A percentile compares a stretch with the other conserved stretches of the same genome.
Evolutionary conservation across 2,329 filamentous ascomycete genomes (phyloP).

Genomic region (Aspergillus sergii): DNA sequence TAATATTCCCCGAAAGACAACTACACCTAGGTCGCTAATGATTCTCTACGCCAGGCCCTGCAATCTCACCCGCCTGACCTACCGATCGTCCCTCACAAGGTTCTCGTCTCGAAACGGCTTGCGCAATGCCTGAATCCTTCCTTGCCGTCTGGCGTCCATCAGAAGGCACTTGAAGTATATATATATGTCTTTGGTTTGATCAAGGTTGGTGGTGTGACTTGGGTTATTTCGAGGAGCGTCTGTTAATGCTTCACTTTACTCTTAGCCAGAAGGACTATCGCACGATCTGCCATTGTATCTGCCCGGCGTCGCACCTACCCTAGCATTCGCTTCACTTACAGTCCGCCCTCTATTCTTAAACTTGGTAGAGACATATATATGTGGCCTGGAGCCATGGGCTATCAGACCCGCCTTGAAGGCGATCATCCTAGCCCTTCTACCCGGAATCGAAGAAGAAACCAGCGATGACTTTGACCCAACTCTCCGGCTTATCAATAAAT

Average conservation of each 20-base stretch:
- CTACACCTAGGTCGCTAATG: conserved; percentile 4
- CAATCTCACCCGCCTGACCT: conserved; percentile 79
- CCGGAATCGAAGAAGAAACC: conserved; percentile 91
- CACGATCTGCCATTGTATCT: conserved; percentile 84
- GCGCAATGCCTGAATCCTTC: conserved; percentile 94
- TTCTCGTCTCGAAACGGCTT: conserved; percentile 81
- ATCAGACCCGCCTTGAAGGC: conserved; percentile 88
- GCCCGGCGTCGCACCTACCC: conserved; percentile 81
- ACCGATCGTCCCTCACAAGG: conserved; percentile 76
- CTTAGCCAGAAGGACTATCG: conserved; percentile 69
- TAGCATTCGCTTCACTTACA: conserved; percentile 92
- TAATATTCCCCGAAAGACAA: conserved; percentile 6
- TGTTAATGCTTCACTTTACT: conserved; percentile 16
- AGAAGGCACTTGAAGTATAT: conserved; percentile 95
- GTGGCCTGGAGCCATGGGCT: conserved; percentile 69
- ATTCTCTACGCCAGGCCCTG: conserved; percentile 63
- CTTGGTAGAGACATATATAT: conserved; percentile 77
- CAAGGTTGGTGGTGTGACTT: conserved; percentile 55
- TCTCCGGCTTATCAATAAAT: conserved; percentile 72
- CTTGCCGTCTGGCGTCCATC: conserved; percentile 92
- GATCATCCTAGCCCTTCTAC: conserved; percentile 83
- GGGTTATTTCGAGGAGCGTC: not conserved
- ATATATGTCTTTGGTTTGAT: conserved; percentile 84
- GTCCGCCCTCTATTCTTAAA: conserved; percentile 84
- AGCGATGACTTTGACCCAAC: conserved; percentile 96